phyloP scores from a whole-genome alignment of 371 early-diverging fungal species.

The Scutellospora calospora region DNA sequence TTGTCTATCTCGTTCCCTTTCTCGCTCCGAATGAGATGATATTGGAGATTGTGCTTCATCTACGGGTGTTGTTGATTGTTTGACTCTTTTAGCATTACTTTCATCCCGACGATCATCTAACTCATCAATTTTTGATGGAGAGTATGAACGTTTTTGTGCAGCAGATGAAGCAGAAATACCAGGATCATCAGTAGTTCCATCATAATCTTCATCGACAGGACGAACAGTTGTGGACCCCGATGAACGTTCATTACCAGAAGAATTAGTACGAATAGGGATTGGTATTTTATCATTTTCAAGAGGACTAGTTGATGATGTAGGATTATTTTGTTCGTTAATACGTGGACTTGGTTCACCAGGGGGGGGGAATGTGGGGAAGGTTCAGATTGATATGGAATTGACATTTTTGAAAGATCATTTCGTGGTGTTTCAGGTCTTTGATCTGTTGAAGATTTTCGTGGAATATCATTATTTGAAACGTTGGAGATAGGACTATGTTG shows the following conservation, averaged over 20 bases:
- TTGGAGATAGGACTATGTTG: constrained; percentile 1
- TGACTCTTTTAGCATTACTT: constrained; percentile 5
- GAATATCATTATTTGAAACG: neutral
- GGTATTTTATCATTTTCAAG: neutral
- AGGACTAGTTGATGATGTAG: neutral
- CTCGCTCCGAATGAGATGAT: constrained; percentile 36
- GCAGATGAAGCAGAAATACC: neutral
- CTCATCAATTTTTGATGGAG: constrained; percentile 6
- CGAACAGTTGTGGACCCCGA: constrained; percentile 1
- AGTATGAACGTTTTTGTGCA: neutral
- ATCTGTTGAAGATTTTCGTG: constrained; percentile 36
- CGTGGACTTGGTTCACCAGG: constrained; percentile 13
- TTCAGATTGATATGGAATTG: constrained; percentile 4
- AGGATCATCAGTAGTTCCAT: constrained; percentile 20
- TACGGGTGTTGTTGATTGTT: constrained; percentile 1
- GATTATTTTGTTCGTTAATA: constrained; percentile 2
- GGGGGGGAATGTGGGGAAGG: constrained; percentile 6
- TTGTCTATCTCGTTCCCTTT: constrained; percentile 40
- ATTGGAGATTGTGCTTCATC: constrained; percentile 6
- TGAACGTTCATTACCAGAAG: neutral
- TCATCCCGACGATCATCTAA: constrained; percentile 2
- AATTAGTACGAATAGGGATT: neutral
- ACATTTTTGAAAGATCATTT: constrained; percentile 27
- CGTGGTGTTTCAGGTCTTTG: constrained; percentile 3
- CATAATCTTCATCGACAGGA: constrained; percentile 41